phyloP scores from a whole-genome alignment of 805 yeast genomes.

The Lachancea nothofagi region DNA sequence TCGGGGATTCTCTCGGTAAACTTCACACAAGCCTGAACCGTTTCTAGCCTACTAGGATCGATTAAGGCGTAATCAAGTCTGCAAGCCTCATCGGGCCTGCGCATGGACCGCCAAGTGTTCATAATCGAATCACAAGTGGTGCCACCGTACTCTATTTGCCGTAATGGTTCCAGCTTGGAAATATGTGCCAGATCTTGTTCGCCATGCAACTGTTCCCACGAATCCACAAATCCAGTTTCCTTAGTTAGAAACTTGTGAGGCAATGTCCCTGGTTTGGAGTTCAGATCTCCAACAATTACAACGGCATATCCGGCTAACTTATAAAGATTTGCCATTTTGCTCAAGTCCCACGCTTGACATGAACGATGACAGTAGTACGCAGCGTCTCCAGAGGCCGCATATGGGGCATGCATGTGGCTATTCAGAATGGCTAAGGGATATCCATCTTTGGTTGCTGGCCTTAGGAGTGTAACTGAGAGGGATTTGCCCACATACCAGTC shows the following conservation, averaged over 20 bases:
- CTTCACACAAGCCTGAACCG: constrained; percentile 59
- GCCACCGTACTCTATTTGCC: constrained; percentile 70
- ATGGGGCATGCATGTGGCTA: constrained; percentile 98
- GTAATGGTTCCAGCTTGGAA: constrained; percentile 43
- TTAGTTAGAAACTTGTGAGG: constrained; percentile 69
- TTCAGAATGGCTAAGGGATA: constrained; percentile 72
- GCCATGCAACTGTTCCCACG: constrained; percentile 73
- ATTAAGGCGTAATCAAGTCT: constrained; percentile 86
- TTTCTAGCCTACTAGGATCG: constrained; percentile 48
- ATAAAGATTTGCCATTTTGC: constrained; percentile 56
- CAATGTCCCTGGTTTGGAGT: constrained; percentile 80
- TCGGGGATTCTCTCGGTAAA: constrained; percentile 66
- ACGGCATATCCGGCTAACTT: constrained; percentile 75
- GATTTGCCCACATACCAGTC: constrained; percentile 97
- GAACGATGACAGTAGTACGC: constrained; percentile 87
- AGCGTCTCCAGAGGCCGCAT: constrained; percentile 75
- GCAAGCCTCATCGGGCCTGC: constrained; percentile 64
- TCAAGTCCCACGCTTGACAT: constrained; percentile 94
- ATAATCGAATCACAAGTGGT: constrained; percentile 83
- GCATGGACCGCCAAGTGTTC: constrained; percentile 72
- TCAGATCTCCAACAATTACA: constrained; percentile 88
- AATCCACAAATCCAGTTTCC: constrained; percentile 66
- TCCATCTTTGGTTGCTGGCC: constrained; percentile 42
- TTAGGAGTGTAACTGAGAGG: constrained; percentile 65
- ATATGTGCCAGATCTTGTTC: constrained; percentile 38